Conservation (phyloP, 768 basidiomycete species). For the Termitomyces sp. region DNA sequence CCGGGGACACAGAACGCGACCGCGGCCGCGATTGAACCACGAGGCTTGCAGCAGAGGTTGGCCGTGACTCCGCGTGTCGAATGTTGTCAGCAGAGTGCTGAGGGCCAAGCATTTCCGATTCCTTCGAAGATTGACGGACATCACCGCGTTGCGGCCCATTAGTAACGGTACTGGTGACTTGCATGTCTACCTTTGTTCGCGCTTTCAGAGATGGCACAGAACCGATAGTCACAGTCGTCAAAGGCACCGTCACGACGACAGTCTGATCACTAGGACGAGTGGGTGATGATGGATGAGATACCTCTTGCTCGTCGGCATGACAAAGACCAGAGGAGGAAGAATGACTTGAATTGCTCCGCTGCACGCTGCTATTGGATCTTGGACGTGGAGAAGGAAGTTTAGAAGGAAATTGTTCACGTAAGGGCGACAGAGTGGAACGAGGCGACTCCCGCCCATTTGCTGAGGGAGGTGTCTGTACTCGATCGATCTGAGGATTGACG, state of each 20-base stretch:
- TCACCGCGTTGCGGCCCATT: conserved; percentile 13
- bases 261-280: conserved; percentile 32
- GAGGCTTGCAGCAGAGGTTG: conserved; percentile 24
- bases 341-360: conserved; percentile 17
- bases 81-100: conserved; percentile 20
- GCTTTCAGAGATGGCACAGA: conserved; percentile 19
- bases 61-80: conserved; percentile 14
- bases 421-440: conserved; percentile 21
- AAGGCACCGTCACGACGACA: conserved; percentile 29
- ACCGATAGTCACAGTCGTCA: conserved; percentile 16
- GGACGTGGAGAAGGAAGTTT: conserved; percentile 19
- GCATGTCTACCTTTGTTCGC: conserved; percentile 7
- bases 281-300: conserved; percentile 29
- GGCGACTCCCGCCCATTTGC: conserved; percentile 20
- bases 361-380: conserved; percentile 25
- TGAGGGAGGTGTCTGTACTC: conserved; percentile 20
- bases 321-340: conserved; percentile 18
- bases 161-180: conserved; percentile 10
- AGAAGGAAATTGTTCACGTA: conserved; percentile 22
- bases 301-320: conserved; percentile 13
- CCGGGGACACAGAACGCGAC: conserved; percentile 52
- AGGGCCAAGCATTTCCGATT: conserved; percentile 18
- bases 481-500: conserved; percentile 15
- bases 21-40: conserved; percentile 25
- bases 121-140: conserved; percentile 18